A percentile compares a stretch with the other conserved stretches of the same genome.
Evolutionary conservation across 2,329 filamentous ascomycete genomes (phyloP).

Genomic region (Colletotrichum echinochloae): DNA sequence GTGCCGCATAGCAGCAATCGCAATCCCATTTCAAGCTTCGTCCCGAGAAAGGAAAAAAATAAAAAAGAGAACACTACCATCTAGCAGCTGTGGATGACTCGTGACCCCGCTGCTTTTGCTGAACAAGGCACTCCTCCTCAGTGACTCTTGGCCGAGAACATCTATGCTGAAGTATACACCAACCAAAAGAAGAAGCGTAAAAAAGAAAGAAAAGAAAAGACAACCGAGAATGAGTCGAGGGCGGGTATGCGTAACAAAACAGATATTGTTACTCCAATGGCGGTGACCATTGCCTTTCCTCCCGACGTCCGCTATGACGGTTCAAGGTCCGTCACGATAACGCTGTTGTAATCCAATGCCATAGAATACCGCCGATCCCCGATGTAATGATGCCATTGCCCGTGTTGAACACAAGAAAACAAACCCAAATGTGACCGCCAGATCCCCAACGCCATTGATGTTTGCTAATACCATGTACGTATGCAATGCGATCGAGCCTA

Average conservation of each 20-base stretch:
- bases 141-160: not conserved
- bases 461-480: conserved; percentile 20
- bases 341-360: conserved; percentile 28
- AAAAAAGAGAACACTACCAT: not conserved
- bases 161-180: conserved; percentile 6
- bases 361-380: conserved; percentile 4
- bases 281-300: conserved; percentile 4
- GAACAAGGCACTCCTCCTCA: not conserved
- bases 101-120: conserved; percentile 5
- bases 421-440: conserved; percentile 14
- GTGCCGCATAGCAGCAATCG: conserved; percentile 14
- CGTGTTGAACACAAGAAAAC: conserved; percentile 18
- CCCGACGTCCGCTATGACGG: conserved; percentile 12
- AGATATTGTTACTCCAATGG: not conserved
- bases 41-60: not conserved
- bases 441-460: conserved; percentile 32
- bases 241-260: not conserved
- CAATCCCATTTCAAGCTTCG: conserved; percentile 4
- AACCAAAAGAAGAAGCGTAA: not conserved
- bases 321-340: conserved; percentile 1
- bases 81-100: conserved; percentile 1
- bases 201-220: not conserved
- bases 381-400: conserved; percentile 23
- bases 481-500: conserved; percentile 28
- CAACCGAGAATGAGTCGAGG: not conserved